Evolutionary conservation across 1,284 basidiomycete genomes (phyloP).

Genomic region (Cutaneotrichosporon sp.): DNA sequence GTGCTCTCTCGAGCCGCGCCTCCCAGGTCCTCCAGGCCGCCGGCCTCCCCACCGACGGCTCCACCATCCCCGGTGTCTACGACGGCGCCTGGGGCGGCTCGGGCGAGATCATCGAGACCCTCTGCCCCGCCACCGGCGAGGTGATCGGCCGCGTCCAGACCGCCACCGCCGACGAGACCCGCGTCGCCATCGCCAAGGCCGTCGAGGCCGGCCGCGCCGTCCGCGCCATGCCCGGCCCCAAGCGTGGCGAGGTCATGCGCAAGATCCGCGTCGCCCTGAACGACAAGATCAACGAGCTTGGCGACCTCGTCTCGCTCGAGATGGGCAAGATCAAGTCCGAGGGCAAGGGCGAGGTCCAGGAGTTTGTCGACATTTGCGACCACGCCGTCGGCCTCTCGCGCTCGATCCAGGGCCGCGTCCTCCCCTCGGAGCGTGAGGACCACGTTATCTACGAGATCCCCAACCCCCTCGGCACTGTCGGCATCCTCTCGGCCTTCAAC

Average conservation of each 20-base stretch:
- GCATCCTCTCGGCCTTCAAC: conserved; percentile 86
- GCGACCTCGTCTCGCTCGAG: conserved; percentile 66
- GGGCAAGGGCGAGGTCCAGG: conserved; percentile 79
- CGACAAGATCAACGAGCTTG: conserved; percentile 77
- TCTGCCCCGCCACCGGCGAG: conserved; percentile 50
- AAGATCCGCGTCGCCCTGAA: conserved; percentile 83
- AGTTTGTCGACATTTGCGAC: conserved; percentile 80
- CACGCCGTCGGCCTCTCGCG: conserved; percentile 81
- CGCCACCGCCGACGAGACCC: conserved; percentile 39
- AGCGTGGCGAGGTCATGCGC: conserved; percentile 80
- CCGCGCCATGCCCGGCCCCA: conserved; percentile 78
- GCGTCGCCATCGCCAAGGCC: conserved; percentile 29
- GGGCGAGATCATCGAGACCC: conserved; percentile 37
- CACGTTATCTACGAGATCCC: conserved; percentile 86
- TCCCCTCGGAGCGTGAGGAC: conserved; percentile 83
- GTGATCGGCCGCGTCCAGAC: conserved; percentile 39
- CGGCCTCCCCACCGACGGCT: conserved; percentile 29
- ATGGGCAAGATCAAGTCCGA: conserved; percentile 96
- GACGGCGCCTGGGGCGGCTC: conserved; percentile 48
- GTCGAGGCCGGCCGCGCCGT: conserved; percentile 65
- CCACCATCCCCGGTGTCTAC: conserved; percentile 41
- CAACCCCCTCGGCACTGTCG: conserved; percentile 91
- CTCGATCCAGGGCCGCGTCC: conserved; percentile 84
- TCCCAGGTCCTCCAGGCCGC: conserved; percentile 38
- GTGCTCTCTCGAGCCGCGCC: conserved; percentile 44